Conservation (phyloP, 768 basidiomycete species). For the Rhodotorula sphaerocarpa region DNA sequence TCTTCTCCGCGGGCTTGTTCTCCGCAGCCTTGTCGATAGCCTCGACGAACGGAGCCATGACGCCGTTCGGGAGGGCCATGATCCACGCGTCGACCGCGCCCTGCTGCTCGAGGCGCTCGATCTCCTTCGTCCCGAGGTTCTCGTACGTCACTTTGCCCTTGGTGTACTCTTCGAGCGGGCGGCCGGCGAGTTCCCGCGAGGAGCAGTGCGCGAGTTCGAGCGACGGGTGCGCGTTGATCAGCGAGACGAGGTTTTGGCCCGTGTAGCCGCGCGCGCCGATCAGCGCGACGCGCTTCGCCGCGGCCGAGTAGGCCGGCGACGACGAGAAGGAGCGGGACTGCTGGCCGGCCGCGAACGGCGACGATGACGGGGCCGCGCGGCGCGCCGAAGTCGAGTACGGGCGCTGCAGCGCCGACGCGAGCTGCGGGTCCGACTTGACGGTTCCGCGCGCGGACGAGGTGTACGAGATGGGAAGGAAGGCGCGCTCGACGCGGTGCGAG, state of each 20-base stretch:
- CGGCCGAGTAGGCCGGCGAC: constrained; percentile 45
- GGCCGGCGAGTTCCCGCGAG: constrained; percentile 84
- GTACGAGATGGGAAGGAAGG: constrained; percentile 69
- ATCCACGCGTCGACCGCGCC: constrained; percentile 96
- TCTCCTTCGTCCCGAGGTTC: constrained; percentile 68
- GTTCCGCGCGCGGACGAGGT: constrained; percentile 30
- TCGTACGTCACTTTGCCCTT: constrained; percentile 67
- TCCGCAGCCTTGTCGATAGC: constrained; percentile 71
- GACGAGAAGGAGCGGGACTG: constrained; percentile 42
- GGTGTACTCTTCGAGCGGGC: constrained; percentile 67
- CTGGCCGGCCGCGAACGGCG: constrained; percentile 50
- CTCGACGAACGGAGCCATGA: constrained; percentile 92
- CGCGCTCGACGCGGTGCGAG: constrained; percentile 73
- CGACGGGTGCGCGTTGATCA: constrained; percentile 81
- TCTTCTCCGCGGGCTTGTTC: constrained; percentile 47
- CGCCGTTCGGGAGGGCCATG: constrained; percentile 97
- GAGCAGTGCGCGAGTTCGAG: constrained; percentile 90
- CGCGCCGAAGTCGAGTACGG: constrained; percentile 45
- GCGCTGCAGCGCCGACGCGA: constrained; percentile 41
- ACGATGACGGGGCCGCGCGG: constrained; percentile 47
- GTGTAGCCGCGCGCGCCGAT: constrained; percentile 96
- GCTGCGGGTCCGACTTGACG: constrained; percentile 14
- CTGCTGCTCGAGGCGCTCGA: constrained; percentile 77
- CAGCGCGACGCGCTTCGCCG: constrained; percentile 70
- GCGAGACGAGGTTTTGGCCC: constrained; percentile 76